These are phyloP conservation scores for Pleurotus eryngii DNA, from an alignment of 768 basidiomycete species.

Conservation along the genomic window DNA sequence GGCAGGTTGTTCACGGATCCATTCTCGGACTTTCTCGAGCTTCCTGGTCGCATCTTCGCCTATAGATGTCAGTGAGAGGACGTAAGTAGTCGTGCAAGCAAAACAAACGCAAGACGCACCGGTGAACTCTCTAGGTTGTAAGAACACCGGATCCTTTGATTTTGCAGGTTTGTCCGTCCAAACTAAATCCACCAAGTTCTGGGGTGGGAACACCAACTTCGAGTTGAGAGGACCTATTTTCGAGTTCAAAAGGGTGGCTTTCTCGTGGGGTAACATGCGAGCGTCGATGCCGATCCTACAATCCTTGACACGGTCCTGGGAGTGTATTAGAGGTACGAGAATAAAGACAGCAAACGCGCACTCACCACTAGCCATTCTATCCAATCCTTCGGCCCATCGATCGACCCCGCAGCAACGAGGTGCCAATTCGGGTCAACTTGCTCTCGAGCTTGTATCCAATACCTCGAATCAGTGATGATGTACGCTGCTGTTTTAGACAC, in stretches of 20 bases:
- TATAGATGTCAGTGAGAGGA: conserved; percentile 12
- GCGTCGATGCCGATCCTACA: conserved; percentile 79
- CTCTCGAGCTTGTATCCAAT: conserved; percentile 74
- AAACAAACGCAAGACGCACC: conserved; percentile 30
- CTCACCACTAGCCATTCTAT: conserved; percentile 72
- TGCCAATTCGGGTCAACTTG: conserved; percentile 76
- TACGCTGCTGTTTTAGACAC: conserved; percentile 67
- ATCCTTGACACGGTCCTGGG: conserved; percentile 35
- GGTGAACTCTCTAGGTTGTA: conserved; percentile 71
- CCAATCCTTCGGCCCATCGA: conserved; percentile 66
- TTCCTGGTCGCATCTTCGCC: conserved; percentile 67
- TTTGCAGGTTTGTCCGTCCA: conserved; percentile 79
- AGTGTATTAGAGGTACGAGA: background rate
- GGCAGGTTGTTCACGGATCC: conserved; percentile 62
- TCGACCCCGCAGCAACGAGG: conserved; percentile 53
- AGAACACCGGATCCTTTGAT: conserved; percentile 59
- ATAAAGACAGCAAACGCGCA: conserved; percentile 9
- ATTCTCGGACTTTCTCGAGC: conserved; percentile 63
- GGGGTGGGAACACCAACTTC: conserved; percentile 74
- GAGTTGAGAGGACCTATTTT: conserved; percentile 52
- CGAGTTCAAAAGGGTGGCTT: conserved; percentile 55
- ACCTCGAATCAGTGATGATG: conserved; percentile 76
- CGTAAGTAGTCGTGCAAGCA: background rate
- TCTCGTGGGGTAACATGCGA: conserved; percentile 75
- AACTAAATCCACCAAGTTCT: conserved; percentile 79